phyloP scores from a whole-genome alignment of 129 eudicot species.

The Erigeron canadensis region DNA sequence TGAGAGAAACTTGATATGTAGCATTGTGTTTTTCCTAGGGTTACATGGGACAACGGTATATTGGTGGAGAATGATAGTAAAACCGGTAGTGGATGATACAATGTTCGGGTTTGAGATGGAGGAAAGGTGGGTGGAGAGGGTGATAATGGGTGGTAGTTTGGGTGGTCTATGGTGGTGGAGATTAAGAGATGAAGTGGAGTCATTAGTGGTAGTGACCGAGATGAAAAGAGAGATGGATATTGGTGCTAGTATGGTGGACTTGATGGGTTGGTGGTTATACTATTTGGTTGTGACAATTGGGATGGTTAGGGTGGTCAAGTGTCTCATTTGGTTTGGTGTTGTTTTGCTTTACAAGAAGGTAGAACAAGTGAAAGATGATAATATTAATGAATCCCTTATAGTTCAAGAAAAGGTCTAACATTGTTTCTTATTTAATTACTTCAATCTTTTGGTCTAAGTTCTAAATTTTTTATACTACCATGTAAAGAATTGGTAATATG shows the following conservation, averaged over 20 bases:
- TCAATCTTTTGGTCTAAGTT: background rate
- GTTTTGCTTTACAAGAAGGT: slow-evolving; percentile 39
- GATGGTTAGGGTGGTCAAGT: slow-evolving; percentile 61
- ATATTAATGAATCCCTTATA: slow-evolving; percentile 23
- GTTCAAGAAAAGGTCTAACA: slow-evolving; percentile 41
- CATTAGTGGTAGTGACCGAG: slow-evolving; percentile 68
- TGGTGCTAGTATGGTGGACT: slow-evolving; percentile 45
- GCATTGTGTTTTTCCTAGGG: slow-evolving; percentile 65
- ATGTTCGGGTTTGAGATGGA: slow-evolving; percentile 49
- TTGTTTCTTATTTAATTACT: background rate
- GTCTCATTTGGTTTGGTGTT: slow-evolving; percentile 46
- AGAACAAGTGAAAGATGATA: slow-evolving; percentile 18
- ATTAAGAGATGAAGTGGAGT: slow-evolving; percentile 85
- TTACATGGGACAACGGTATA: slow-evolving; percentile 63
- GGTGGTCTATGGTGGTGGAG: slow-evolving; percentile 90
- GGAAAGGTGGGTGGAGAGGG: slow-evolving; percentile 78
- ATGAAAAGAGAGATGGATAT: slow-evolving; percentile 46
- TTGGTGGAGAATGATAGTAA: slow-evolving; percentile 73
- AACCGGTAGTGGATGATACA: slow-evolving; percentile 91
- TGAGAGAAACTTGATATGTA: slow-evolving; percentile 38
- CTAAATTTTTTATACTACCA: background rate
- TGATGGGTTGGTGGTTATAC: slow-evolving; percentile 87
- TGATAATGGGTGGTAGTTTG: slow-evolving; percentile 55
- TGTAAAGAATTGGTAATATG: background rate
- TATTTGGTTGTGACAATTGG: slow-evolving; percentile 70